Evolutionary conservation across 1,284 basidiomycete genomes (phyloP).

Genomic region (Ganoderma lucidum): DNA sequence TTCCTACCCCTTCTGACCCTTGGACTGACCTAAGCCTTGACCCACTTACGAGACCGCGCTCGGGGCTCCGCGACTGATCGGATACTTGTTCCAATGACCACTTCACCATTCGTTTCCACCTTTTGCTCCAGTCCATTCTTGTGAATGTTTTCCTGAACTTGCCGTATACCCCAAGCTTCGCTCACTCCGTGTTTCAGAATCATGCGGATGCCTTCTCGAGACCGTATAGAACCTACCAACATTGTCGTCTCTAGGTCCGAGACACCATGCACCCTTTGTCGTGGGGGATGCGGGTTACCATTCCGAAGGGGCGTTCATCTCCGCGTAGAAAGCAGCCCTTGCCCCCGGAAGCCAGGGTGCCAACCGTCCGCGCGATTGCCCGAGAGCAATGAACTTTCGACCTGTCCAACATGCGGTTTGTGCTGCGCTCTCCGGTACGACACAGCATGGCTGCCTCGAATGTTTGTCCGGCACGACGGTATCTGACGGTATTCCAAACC

Average conservation of each 20-base stretch:
- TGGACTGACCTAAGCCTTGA: conserved; percentile 16
- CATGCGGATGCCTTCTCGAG: conserved; percentile 11
- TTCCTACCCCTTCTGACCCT: conserved; percentile 26
- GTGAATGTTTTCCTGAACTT: conserved; percentile 6
- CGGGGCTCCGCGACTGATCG: conserved; percentile 31
- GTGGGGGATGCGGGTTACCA: background rate
- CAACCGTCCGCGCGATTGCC: conserved; percentile 5
- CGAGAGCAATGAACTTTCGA: conserved; percentile 16
- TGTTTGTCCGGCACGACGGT: conserved; percentile 22
- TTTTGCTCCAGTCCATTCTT: conserved; percentile 8
- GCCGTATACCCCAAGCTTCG: conserved; percentile 11
- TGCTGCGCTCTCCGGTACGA: conserved; percentile 23
- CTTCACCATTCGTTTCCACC: conserved; percentile 20
- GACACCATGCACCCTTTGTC: conserved; percentile 3
- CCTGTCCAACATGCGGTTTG: conserved; percentile 20
- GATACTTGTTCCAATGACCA: conserved; percentile 21
- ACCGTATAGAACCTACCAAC: conserved; percentile 5
- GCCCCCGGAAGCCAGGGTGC: conserved; percentile 13
- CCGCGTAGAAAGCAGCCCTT: conserved; percentile 23
- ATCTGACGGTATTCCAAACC: conserved; percentile 18
- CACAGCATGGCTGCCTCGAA: conserved; percentile 25
- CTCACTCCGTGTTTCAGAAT: conserved; percentile 27
- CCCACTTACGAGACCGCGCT: conserved; percentile 27
- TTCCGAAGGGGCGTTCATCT: conserved; percentile 23
- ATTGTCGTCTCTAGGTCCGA: conserved; percentile 8